Conservation (phyloP, 306 rosid species). For the Astragalus glycyphyllos region DNA sequence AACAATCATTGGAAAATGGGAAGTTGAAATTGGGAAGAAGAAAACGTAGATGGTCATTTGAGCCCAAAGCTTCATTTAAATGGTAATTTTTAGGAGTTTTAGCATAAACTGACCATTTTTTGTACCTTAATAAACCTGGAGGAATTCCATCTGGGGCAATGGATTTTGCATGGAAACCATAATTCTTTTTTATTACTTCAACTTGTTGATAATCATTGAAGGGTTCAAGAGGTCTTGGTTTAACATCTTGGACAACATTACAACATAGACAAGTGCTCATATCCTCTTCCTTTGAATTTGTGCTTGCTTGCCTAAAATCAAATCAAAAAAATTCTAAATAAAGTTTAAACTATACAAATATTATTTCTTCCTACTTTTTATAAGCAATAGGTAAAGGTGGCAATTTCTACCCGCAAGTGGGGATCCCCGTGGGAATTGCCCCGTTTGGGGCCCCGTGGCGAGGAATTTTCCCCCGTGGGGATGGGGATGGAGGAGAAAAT, state of each 20-base stretch:
- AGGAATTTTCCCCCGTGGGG: no score
- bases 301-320: slow-evolving; percentile 50
- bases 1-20: slow-evolving; percentile 13
- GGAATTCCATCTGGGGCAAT: slow-evolving; percentile 53
- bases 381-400: no score
- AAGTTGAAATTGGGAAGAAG: slow-evolving; percentile 47
- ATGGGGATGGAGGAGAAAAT: no score
- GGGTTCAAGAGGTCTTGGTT: slow-evolving; percentile 39
- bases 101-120: slow-evolving; percentile 45
- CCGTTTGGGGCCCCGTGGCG: no score
- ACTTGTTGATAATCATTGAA: slow-evolving; percentile 41
- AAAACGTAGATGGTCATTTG: slow-evolving; percentile 43
- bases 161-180: slow-evolving; percentile 49
- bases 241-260: slow-evolving; percentile 19
- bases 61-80: slow-evolving; percentile 54
- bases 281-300: slow-evolving; percentile 51
- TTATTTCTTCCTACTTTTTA: no score
- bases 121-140: slow-evolving; percentile 38
- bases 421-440: no score
- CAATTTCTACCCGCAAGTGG: no score
- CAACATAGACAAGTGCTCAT: slow-evolving; percentile 36
- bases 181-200: slow-evolving; percentile 12
- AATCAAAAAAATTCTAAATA: background rate
- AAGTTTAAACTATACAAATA: background rate
- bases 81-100: slow-evolving; percentile 36